Base-by-base conservation (phyloP, 805 yeast genomes). In the Hanseniaspora jakobsenii region DNA sequence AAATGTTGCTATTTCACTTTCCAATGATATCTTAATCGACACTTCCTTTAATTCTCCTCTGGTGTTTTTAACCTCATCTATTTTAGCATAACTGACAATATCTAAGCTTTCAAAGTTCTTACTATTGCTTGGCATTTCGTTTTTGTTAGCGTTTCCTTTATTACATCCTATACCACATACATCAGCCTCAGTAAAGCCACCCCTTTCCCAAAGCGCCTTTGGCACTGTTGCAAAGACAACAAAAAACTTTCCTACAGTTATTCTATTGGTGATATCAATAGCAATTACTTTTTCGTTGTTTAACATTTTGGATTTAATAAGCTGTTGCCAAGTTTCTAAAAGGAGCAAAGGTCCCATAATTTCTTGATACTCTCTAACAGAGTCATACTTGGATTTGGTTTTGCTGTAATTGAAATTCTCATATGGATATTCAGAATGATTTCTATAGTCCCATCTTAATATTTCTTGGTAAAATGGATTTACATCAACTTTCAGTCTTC, bases 311-410 rank as follows among this genome's bases (percentile, higher is more conserved):
- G 91, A 76, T 4, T 83, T 70, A 51, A 77, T 79, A 22, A 91
- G 72, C 0, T 84, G 81, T 55, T 87, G 94, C 96, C 97, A 93
- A 50, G 94, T 82, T 62, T 91, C 99, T 32, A 89, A 62, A 57
- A 87, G 63, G 35, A 91, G 64, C 34, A 91, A 66, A 0, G 98
- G 98, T 51, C 78, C 82, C 59, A 84, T 80, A 1, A 73, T 68
- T 28, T 66, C 65, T 38, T 72, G 72, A 55, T 93, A 91, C 2
- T 81, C 85, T n/a, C 63, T 65, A 4, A 77, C 75, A 40, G 72
- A 64, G 0, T 54, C 47, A 55, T 83, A 91, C 1, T 61, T 54
- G 51, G 76, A 76, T 23, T 72, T 71, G 5, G 83, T 78, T 1
- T 60, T 54, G 3, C 61, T 60, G 2, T 55, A 53, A 2, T 60